Evolutionary conservation across 1,139 yeast species (phyloP).

Genomic region (Yamadazyma triangularis): DNA sequence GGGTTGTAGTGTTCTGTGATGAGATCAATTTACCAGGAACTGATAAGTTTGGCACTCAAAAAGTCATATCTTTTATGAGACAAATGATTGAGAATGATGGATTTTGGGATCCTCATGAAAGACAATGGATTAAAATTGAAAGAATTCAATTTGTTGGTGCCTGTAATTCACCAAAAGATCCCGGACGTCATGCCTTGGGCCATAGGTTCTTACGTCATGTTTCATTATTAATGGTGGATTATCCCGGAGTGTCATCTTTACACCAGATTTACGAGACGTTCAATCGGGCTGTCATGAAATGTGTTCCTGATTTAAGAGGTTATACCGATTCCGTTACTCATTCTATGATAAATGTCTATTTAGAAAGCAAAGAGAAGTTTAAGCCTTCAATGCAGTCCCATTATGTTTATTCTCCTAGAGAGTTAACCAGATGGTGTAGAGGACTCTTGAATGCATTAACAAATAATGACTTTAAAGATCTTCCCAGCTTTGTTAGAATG

Average conservation of each 20-base stretch:
- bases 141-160: conserved; percentile 88
- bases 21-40: conserved; percentile 79
- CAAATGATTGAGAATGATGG: conserved; percentile 73
- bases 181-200: conserved; percentile 62
- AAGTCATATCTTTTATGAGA: conserved; percentile 68
- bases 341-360: conserved; percentile 67
- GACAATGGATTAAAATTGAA: conserved; percentile 63
- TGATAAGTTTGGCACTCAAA: conserved; percentile 76
- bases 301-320: conserved; percentile 60
- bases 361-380: conserved; percentile 37
- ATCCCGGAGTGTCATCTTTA: conserved; percentile 68
- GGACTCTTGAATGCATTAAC: conserved; percentile 65
- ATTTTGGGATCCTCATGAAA: conserved; percentile 63
- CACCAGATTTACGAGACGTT: conserved; percentile 63
- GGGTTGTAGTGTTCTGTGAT: conserved; percentile 87
- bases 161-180: conserved; percentile 84
- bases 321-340: conserved; percentile 49
- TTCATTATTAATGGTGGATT: conserved; percentile 68
- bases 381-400: conserved; percentile 40
- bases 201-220: conserved; percentile 69
- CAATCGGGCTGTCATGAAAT: conserved; percentile 52
- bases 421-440: conserved; percentile 80
- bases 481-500: conserved; percentile 50
- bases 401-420: conserved; percentile 86
- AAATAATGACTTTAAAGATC: conserved; percentile 26